Base-by-base conservation (phyloP, 2,329 filamentous ascomycete genomes). In the Ophiostoma sp. region DNA sequence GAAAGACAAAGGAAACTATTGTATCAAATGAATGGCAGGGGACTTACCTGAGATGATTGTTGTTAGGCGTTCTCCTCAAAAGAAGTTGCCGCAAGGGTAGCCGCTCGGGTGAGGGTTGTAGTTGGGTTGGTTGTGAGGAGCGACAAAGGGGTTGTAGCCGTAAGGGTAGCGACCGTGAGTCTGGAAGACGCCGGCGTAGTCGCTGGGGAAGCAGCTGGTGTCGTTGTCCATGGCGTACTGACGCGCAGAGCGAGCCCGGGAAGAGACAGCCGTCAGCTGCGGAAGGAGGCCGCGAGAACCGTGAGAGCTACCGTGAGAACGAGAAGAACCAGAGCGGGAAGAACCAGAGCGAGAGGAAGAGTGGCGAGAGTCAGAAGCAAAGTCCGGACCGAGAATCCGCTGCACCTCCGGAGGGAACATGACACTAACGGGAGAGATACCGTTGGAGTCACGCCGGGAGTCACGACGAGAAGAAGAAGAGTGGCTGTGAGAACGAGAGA, bases 1-100 rank as follows among this genome's bases (percentile, higher is more conserved):
- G 6, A 28, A 3, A 3, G 3, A 69, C 66, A 52, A 69, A 55
- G 9, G 45, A 69, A 69, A 52, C n/a, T 22, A 36, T 6, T 25
- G 45, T 25, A 64, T 25, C 19, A 36, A 69, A 69, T 3, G 66
- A 69, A 31, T 36, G 66, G 45, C 45, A 50, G 45, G 55, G 66
- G 45, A 55, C 45, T 36, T 22, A 69, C 45, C 61, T 28, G 61
- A 12, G 42, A 50, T 69, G 64, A 33, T 12, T 2, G 25, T 48
- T 33, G 17, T 31, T 31, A 15, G n/a, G 22, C 22, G 36, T 12
- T 9, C 50, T 17, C 28, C 31, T 42, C 15, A 63, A 15, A 63
- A 63, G 33, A 42, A 42, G 19, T 36, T 36, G 12, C 59, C n/a
- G 11, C n/a, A 33, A 4, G 31, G 33, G 15, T 63, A 63, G 9